Evolutionary conservation across 768 basidiomycete species (phyloP).

Genomic region (Rhodotorula babjevae): DNA sequence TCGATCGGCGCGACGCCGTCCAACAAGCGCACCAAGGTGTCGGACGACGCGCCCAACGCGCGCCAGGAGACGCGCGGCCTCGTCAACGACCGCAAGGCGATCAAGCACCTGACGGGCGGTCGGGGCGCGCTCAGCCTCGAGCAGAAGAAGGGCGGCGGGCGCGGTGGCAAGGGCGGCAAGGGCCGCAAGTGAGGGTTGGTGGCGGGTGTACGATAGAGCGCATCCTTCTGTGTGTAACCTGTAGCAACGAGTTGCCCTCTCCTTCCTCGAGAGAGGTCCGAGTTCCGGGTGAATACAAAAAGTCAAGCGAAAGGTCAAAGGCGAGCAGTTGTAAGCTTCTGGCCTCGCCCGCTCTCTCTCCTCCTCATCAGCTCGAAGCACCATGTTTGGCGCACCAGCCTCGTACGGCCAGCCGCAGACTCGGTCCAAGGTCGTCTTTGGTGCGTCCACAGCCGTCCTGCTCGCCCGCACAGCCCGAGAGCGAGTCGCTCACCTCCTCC

Average conservation of each 20-base stretch:
- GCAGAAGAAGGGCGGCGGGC: slow-evolving; percentile 24
- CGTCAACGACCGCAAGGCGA: slow-evolving; percentile 83
- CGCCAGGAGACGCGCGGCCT: slow-evolving; percentile 51
- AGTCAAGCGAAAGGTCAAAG: too few relatives aligned
- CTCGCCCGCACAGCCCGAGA: not conserved
- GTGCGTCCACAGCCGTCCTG: slow-evolving; percentile 8
- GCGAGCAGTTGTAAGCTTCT: too few relatives aligned
- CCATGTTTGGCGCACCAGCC: slow-evolving; percentile 10
- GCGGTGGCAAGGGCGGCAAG: slow-evolving; percentile 13
- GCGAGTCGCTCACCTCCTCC: too few relatives aligned
- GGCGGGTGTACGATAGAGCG: not conserved
- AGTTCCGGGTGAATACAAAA: too few relatives aligned
- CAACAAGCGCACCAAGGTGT: slow-evolving; percentile 58
- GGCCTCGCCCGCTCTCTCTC: not conserved
- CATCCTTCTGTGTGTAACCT: not conserved
- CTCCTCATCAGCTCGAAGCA: too few relatives aligned
- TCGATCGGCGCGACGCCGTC: slow-evolving; percentile 60
- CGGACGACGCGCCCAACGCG: slow-evolving; percentile 50
- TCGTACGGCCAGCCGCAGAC: slow-evolving; percentile 29
- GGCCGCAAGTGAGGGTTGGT: slow-evolving; percentile 3
- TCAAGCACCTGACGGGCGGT: slow-evolving; percentile 47
- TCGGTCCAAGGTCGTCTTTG: slow-evolving; percentile 37
- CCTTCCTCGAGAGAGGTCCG: too few relatives aligned
- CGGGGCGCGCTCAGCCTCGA: slow-evolving; percentile 28
- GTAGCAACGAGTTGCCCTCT: too few relatives aligned